Evolutionary conservation across 345 rosid genomes (phyloP).

Genomic region (Microcos paniculata): DNA sequence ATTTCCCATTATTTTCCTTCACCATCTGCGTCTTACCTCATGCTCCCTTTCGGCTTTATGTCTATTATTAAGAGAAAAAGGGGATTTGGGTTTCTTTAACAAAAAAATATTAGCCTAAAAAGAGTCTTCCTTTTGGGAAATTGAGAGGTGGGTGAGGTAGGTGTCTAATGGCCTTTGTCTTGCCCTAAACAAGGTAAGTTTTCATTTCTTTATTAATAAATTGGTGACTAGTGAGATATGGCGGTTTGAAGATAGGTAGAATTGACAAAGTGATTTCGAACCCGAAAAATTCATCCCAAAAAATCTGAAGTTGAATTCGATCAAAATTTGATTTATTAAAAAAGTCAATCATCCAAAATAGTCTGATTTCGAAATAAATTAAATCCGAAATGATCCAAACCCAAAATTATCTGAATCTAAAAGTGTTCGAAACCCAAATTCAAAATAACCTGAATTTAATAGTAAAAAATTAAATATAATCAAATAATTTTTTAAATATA

Average conservation of each 20-base stretch:
- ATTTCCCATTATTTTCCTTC: not conserved
- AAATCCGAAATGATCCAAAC: no score
- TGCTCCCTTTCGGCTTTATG: not conserved
- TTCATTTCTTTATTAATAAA: not conserved
- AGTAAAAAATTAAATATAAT: no score
- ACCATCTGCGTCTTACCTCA: not conserved
- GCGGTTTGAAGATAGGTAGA: constrained; percentile 19
- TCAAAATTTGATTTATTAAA: no score
- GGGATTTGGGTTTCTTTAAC: not conserved
- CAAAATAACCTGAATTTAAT: no score
- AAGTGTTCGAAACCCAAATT: no score
- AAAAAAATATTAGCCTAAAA: not conserved
- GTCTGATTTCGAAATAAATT: no score
- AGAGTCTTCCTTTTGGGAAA: not conserved
- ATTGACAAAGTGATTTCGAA: no score
- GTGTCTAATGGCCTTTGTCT: not conserved
- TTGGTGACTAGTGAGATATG: not conserved
- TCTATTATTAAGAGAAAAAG: not conserved
- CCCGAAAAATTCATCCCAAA: no score
- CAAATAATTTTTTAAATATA: no score
- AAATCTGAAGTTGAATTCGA: no score
- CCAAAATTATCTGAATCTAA: no score
- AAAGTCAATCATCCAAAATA: no score
- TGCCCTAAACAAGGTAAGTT: constrained; percentile 6
- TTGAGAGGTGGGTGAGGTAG: not conserved